These are phyloP conservation scores for Aspergillus bridgeri DNA, from an alignment of 495 filamentous ascomycete genomes.

Conservation along the genomic window DNA sequence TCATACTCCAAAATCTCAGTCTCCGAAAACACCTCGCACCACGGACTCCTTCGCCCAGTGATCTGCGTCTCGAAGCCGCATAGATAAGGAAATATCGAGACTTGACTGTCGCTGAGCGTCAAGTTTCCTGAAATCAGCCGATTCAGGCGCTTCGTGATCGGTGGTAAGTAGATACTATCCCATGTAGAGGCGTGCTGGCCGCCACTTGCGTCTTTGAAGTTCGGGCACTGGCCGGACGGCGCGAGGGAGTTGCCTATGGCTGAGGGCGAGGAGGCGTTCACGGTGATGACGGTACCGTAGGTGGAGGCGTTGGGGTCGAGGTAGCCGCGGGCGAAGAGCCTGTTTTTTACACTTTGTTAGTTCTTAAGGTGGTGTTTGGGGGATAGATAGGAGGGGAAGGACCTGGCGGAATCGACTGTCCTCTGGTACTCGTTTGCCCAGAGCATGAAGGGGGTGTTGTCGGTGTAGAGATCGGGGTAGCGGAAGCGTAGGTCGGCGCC, in stretches of 20 bases:
- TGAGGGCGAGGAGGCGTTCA: conserved; percentile 44
- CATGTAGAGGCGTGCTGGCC: conserved; percentile 37
- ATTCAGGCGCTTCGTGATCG: conserved; percentile 48
- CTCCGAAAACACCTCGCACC: conserved; percentile 51
- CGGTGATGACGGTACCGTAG: conserved; percentile 47
- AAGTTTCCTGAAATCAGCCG: conserved; percentile 45
- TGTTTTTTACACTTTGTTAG: conserved; percentile 7
- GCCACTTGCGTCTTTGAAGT: conserved; percentile 40
- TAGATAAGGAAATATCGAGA: conserved; percentile 54
- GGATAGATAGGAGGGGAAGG: not conserved
- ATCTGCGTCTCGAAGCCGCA: conserved; percentile 62
- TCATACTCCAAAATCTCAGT: conserved; percentile 53
- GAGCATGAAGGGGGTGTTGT: conserved; percentile 49
- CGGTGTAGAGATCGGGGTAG: conserved; percentile 54
- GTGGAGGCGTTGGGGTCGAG: conserved; percentile 47
- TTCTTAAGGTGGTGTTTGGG: no score
- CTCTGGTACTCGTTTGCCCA: conserved; percentile 58
- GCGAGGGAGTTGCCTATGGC: conserved; percentile 52
- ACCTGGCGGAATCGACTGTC: conserved; percentile 49
- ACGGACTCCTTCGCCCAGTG: conserved; percentile 49
- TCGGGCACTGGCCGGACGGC: conserved; percentile 53
- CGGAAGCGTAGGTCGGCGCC: conserved; percentile 20
- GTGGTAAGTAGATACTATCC: conserved; percentile 49
- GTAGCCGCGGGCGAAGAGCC: conserved; percentile 52
- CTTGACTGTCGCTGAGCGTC: conserved; percentile 45